Conservation (phyloP, 371 early-diverging fungal genomes). For the Apophysomyces ossiformis region DNA sequence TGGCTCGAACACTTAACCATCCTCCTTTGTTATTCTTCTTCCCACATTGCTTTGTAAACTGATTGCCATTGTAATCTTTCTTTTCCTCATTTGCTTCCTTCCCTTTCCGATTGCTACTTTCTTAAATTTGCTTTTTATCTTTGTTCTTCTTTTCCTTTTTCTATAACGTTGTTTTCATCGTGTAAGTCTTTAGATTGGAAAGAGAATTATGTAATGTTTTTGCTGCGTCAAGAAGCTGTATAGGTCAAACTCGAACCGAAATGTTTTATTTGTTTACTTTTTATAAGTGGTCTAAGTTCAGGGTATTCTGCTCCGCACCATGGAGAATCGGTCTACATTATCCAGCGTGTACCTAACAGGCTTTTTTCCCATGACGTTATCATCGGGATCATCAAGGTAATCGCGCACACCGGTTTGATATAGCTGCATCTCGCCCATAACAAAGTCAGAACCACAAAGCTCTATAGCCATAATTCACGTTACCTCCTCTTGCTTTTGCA, state of each 20-base stretch:
- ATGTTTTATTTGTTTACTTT: constrained; percentile 7
- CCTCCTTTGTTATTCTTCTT: background rate
- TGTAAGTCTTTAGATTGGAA: too few relatives aligned
- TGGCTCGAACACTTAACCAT: background rate
- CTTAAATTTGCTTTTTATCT: background rate
- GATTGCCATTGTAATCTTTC: background rate
- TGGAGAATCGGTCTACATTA: constrained; percentile 86
- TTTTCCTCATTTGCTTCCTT: background rate
- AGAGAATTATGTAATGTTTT: too few relatives aligned
- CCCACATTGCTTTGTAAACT: background rate
- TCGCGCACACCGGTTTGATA: constrained; percentile 29
- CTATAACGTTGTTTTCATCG: background rate
- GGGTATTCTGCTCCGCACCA: constrained; percentile 90
- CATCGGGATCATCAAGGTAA: constrained; percentile 45
- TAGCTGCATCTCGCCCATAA: constrained; percentile 13
- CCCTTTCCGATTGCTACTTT: background rate
- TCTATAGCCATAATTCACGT: constrained; percentile 20
- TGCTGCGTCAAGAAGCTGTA: background rate
- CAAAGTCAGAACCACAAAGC: background rate
- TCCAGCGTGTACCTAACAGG: constrained; percentile 72
- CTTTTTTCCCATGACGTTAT: constrained; percentile 41
- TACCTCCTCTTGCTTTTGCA: constrained; percentile 66
- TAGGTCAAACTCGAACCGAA: background rate
- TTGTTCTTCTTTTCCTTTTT: background rate
- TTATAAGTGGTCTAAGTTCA: constrained; percentile 31